Evolutionary conservation across 176 grass and related monocot species (phyloP), one percentile per base, ranked within the genome.

Genomic region (Hyparrhenia diplandra): DNA sequence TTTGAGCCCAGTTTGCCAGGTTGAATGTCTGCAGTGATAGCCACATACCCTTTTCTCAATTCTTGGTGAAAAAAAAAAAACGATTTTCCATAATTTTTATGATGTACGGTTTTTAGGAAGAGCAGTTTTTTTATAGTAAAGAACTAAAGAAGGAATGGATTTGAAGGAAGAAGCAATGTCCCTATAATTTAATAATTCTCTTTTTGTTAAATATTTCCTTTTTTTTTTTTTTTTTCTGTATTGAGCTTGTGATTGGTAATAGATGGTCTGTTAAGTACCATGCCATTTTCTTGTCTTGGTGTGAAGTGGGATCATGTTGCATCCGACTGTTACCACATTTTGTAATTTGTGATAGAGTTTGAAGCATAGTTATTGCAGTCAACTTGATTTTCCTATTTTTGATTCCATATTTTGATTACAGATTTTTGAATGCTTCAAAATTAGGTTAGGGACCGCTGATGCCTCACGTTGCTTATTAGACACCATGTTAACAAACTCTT

Each of bases 1-100:
- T 92, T 92, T 21, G 82, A 90, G 90, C 90, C 87, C 85, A 92
- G 13, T 85, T 95, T 85, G 71, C 87, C 87, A 90, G 89, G 92
- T 95, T 95, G 40, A 41, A 41, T 9, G 40, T 41, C 10, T 41
- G 40, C 10, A 41, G 40, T 41, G 40, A 12, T 41, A 92, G 90
- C 93, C 87, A 86, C 87, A 16, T 13, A 46, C 43, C 17, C 31
- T 21, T 69, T 41, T 21, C 24, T 10, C 13, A 24, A 41, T 46
- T 4, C 16, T 46, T 13, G 43, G 5, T 3, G 16, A 3, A 46
- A 69, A n/a, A 31, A n/a, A 31, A 45, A 71, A 60, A 0, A 41
- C 42, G 45, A 5, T 28, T 64, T 64, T 80, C 24, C 40, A 16
- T 30, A 71, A 46, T 16, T n/a, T 55, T 20, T 36, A 32, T 35